These are phyloP conservation scores for Aspergillus cavernicola DNA, from an alignment of 495 filamentous ascomycete species.

Conservation along the genomic window DNA sequence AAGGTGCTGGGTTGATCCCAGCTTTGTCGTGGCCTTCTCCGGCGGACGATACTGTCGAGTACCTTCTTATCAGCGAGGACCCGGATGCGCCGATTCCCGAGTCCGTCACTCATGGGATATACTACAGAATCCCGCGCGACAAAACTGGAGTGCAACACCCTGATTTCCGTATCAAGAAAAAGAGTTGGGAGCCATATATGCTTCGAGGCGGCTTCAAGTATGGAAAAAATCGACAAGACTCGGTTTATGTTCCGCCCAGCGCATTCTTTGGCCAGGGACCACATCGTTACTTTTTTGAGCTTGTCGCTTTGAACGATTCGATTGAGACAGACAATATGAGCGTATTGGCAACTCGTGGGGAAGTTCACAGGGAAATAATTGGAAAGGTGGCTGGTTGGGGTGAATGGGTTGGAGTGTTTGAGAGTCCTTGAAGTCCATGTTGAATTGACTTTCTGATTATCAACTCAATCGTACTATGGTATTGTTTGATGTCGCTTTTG, in stretches of 20 bases:
- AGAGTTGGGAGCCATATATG: slow-evolving; percentile 16
- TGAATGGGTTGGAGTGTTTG: slow-evolving; percentile 47
- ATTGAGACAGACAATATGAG: slow-evolving; percentile 32
- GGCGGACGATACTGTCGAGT: slow-evolving; percentile 38
- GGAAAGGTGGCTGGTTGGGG: slow-evolving; percentile 51
- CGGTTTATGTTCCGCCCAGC: slow-evolving; percentile 37
- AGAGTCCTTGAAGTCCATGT: slow-evolving; percentile 33
- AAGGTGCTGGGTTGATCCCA: slow-evolving; percentile 41
- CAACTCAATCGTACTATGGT: not conserved
- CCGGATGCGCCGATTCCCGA: slow-evolving; percentile 46
- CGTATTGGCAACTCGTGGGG: slow-evolving; percentile 29
- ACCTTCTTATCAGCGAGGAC: slow-evolving; percentile 47
- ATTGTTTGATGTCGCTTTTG: slow-evolving; percentile 1
- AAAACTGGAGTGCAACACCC: slow-evolving; percentile 31
- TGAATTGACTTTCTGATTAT: not conserved
- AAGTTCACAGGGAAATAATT: slow-evolving; percentile 35
- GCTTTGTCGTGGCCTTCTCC: slow-evolving; percentile 38
- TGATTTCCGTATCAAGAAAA: slow-evolving; percentile 31
- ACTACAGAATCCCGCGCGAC: slow-evolving; percentile 37
- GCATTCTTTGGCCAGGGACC: slow-evolving; percentile 43
- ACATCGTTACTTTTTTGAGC: slow-evolving; percentile 49
- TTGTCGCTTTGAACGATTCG: slow-evolving; percentile 42
- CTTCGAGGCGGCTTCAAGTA: slow-evolving; percentile 47
- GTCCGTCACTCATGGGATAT: slow-evolving; percentile 46
- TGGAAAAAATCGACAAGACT: slow-evolving; percentile 35